These are phyloP conservation scores for Coniferiporia sulphurascens DNA, from an alignment of 1,284 basidiomycete species.

Conservation along the genomic window DNA sequence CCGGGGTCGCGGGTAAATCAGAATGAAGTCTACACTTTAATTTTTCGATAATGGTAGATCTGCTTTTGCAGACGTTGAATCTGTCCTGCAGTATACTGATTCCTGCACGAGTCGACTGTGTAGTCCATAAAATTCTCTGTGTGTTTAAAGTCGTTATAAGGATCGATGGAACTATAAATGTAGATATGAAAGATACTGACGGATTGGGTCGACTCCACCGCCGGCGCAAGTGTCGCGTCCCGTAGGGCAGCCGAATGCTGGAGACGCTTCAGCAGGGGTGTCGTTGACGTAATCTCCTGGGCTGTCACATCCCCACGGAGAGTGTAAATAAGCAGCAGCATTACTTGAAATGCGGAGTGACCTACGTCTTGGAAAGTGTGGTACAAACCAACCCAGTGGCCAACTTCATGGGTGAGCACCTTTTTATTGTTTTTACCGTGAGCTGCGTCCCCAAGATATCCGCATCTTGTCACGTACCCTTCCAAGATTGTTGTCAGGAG, in stretches of 20 bases:
- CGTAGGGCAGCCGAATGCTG: conserved; percentile 32
- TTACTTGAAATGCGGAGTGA: not conserved
- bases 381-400: not conserved
- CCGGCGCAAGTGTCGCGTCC: conserved; percentile 32
- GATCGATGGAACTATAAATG: too few relatives aligned
- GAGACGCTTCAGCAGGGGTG: conserved; percentile 31
- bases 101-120: too few relatives aligned
- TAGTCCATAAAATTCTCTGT: too few relatives aligned
- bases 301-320: not conserved
- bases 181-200: conserved; percentile 22
- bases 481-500: conserved; percentile 43
- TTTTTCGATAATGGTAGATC: too few relatives aligned
- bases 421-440: not conserved
- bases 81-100: too few relatives aligned
- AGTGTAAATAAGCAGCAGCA: not conserved
- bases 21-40: too few relatives aligned
- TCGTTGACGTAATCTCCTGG: conserved; percentile 29
- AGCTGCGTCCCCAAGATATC: not conserved
- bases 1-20: too few relatives aligned
- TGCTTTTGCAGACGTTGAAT: too few relatives aligned
- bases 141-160: too few relatives aligned
- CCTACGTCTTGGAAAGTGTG: not conserved
- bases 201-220: conserved; percentile 29
- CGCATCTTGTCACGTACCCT: conserved; percentile 21
- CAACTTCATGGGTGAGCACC: not conserved